These are phyloP conservation scores for Plectosphaerella sp. DNA, from an alignment of 2,329 filamentous ascomycete genomes.

Conservation along the genomic window DNA sequence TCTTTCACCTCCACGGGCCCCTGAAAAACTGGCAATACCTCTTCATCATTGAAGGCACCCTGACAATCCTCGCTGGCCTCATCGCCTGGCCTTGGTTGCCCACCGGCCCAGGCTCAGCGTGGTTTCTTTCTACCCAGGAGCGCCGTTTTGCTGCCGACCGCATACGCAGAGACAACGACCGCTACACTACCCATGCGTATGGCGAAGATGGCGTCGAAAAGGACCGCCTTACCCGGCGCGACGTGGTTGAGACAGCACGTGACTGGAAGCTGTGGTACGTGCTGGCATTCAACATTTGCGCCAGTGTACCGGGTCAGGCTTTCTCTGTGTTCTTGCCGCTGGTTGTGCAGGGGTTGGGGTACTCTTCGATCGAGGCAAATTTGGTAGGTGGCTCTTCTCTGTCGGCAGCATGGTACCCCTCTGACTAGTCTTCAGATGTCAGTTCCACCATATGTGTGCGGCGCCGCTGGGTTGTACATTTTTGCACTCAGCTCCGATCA, in stretches of 20 bases:
- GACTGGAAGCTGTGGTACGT: slow-evolving; percentile 32
- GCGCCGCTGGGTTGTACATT: slow-evolving; percentile 20
- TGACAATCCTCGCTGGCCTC: slow-evolving; percentile 31
- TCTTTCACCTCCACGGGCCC: slow-evolving; percentile 30
- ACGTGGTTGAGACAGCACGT: slow-evolving; percentile 23
- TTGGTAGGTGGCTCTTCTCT: slow-evolving; percentile 12
- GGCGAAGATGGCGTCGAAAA: slow-evolving; percentile 8
- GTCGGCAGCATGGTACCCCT: background rate
- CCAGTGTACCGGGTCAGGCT: slow-evolving; percentile 23
- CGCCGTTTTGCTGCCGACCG: slow-evolving; percentile 28
- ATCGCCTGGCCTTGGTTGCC: slow-evolving; percentile 33
- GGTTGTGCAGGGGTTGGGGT: slow-evolving; percentile 24
- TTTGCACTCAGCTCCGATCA: slow-evolving; percentile 24
- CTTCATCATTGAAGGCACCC: slow-evolving; percentile 37
- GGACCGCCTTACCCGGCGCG: slow-evolving; percentile 19
- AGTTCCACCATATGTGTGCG: slow-evolving; percentile 25
- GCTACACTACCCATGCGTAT: slow-evolving; percentile 22
- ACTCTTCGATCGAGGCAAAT: slow-evolving; percentile 17
- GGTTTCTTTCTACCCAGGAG: slow-evolving; percentile 31
- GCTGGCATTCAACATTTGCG: slow-evolving; percentile 24
- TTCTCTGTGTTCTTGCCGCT: slow-evolving; percentile 28
- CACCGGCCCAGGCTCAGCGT: slow-evolving; percentile 26
- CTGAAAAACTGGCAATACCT: slow-evolving; percentile 37
- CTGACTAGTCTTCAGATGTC: slow-evolving; percentile 16
- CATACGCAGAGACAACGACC: slow-evolving; percentile 26